phyloP scores from a whole-genome alignment of 2,329 filamentous ascomycete genomes.

The Xylariaceae sp. region DNA sequence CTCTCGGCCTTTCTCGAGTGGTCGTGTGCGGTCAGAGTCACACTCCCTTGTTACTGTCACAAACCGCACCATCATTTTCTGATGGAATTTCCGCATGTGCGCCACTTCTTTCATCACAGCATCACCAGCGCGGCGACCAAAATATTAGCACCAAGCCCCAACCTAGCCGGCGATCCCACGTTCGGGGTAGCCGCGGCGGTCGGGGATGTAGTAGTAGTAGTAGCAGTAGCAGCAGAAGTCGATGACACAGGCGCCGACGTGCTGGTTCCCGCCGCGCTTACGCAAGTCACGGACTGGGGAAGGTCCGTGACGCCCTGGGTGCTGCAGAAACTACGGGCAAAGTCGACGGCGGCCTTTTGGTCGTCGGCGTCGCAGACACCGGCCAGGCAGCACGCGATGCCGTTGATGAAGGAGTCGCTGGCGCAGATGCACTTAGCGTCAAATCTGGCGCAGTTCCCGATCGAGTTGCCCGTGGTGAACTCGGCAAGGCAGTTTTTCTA shows the following conservation, averaged over 20 bases:
- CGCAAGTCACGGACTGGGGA: constrained; percentile 28
- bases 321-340: constrained; percentile 44
- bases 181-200: constrained; percentile 21
- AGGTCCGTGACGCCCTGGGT: constrained; percentile 42
- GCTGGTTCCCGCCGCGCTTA: constrained; percentile 7
- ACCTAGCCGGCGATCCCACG: constrained; percentile 2
- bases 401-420: constrained; percentile 51
- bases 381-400: constrained; percentile 58
- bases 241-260: constrained; percentile 2
- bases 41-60: too few relatives aligned
- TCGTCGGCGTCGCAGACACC: constrained; percentile 49
- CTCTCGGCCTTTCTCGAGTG: background rate
- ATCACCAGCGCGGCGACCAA: constrained; percentile 33
- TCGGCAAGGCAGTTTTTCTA: constrained; percentile 43
- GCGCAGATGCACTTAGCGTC: constrained; percentile 58
- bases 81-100: background rate
- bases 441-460: constrained; percentile 47
- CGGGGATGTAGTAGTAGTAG: constrained; percentile 11
- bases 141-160: constrained; percentile 10
- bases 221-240: background rate
- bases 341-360: constrained; percentile 45
- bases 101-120: constrained; percentile 9
- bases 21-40: too few relatives aligned
- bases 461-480: constrained; percentile 48
- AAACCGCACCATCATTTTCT: background rate